Evolutionary conservation across 345 rosid species (phyloP), one percentile per base, ranked within the genome.

Genomic region (Combretum micranthum): DNA sequence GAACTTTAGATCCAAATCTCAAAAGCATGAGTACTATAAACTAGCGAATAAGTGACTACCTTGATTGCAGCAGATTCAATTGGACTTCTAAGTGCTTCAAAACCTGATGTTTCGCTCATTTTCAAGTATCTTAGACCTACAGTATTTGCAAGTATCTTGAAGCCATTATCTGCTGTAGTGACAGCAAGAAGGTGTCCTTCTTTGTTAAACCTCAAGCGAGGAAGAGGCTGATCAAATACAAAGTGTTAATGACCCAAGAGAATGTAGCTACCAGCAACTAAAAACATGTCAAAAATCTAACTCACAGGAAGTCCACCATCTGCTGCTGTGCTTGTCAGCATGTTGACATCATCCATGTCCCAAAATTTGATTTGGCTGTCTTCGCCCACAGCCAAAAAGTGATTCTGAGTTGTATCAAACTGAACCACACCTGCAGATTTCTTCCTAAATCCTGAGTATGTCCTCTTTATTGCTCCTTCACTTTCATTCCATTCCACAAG

Each of bases 401-500:
- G 98, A 66, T 84, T 91, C 67, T 77, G 90, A 14, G 96, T 77
- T 4, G 95, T 82, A 68, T 91, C 98, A 51, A 91, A 86, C 74
- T 87, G 90, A 59, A 80, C 84, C 1, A 86, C 78, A 66, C 90
- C 96, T 0, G 42, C 43, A 1, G 82, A 64, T 67, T 81, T 88
- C 79, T 86, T 88, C 60, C 80, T 69, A 54, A 88, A 77, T 47
- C 95, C 96, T 53, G 21, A 1, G 68, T 86, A 91, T 19, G 65
- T 70, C 83, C 95, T 86, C 79, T 77, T 88, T 59, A 88, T 77
- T 43, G 92, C 80, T 71, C 95, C 96, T 78, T 91, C 95, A 63
- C 95, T 88, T 69, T 86, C 95, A 66, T 88, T 88, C 98, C 95
- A 88, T 69, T 91, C 98, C 67, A 91, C 96, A 18, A 91, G 77